phyloP scores from a whole-genome alignment of 2,329 filamentous ascomycete species.

The Aciculosporium take region DNA sequence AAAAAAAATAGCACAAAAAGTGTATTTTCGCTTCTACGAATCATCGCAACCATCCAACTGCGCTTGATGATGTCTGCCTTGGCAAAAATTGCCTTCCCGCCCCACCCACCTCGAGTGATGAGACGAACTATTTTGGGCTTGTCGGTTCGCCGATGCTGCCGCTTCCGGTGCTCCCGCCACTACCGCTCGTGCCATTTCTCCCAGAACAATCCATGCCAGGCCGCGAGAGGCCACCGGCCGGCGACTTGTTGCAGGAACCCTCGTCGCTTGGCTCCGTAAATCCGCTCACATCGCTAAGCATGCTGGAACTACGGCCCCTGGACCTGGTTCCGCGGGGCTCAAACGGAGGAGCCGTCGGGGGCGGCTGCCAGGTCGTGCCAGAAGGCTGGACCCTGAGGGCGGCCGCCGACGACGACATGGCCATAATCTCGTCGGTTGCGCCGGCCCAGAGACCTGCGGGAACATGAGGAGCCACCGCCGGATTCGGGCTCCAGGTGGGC shows the following conservation, averaged over 20 bases:
- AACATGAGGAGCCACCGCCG: conserved; percentile 20
- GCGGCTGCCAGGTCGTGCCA: conserved; percentile 21
- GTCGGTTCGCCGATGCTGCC: conserved; percentile 36
- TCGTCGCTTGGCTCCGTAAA: conserved; percentile 49
- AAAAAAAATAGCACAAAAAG: not conserved
- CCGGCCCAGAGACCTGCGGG: conserved; percentile 23
- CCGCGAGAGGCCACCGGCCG: conserved; percentile 5
- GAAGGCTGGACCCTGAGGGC: conserved; percentile 18
- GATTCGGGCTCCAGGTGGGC: conserved; percentile 21
- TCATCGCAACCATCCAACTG: conserved; percentile 2
- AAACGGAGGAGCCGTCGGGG: conserved; percentile 23
- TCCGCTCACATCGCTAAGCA: conserved; percentile 53
- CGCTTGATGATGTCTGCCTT: not conserved
- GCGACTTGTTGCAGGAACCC: conserved; percentile 20
- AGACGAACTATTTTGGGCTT: conserved; percentile 30
- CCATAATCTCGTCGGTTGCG: too few relatives aligned
- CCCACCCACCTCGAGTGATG: too few relatives aligned
- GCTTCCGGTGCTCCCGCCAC: conserved; percentile 33
- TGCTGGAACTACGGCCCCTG: conserved; percentile 48
- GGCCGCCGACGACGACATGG: conserved; percentile 18
- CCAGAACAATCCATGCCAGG: conserved; percentile 4
- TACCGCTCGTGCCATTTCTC: conserved; percentile 17
- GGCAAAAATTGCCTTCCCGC: too few relatives aligned
- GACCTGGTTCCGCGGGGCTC: conserved; percentile 25
- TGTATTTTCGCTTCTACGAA: conserved; percentile 3